Evolutionary conservation across 2,329 filamentous ascomycete species (phyloP).

Genomic region (Emmonsiellopsis sp.): DNA sequence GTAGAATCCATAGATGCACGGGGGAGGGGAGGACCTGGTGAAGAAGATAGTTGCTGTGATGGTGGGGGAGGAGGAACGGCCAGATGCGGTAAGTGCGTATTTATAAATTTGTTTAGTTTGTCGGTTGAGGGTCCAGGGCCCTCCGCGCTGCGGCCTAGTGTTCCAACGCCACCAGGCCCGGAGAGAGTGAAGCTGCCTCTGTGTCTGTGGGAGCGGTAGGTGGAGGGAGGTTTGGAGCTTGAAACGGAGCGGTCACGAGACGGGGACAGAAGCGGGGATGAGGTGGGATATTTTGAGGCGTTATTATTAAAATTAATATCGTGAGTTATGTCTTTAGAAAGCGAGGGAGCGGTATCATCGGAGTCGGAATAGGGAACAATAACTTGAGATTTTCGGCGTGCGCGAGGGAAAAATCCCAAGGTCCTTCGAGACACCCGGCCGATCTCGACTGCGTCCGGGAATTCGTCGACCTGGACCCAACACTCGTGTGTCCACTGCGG

Average conservation of each 20-base stretch:
- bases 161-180: slow-evolving; percentile 81
- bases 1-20: slow-evolving; percentile 27
- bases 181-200: slow-evolving; percentile 53
- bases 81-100: slow-evolving; percentile 70
- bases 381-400: slow-evolving; percentile 67
- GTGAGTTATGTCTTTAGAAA: slow-evolving; percentile 48
- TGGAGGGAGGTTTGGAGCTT: slow-evolving; percentile 22
- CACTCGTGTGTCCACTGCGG: slow-evolving; percentile 75
- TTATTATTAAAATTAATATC: slow-evolving; percentile 35
- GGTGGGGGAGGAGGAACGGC: slow-evolving; percentile 57
- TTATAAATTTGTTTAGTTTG: slow-evolving; percentile 72
- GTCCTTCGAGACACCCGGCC: slow-evolving; percentile 70
- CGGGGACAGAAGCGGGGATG: slow-evolving; percentile 19
- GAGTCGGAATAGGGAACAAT: slow-evolving; percentile 50
- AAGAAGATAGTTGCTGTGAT: slow-evolving; percentile 38
- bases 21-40: slow-evolving; percentile 14
- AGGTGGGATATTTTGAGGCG: slow-evolving; percentile 18
- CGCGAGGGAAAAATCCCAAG: slow-evolving; percentile 84
- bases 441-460: slow-evolving; percentile 67
- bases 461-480: slow-evolving; percentile 74
- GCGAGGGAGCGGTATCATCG: slow-evolving; percentile 24
- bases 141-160: slow-evolving; percentile 50
- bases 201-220: slow-evolving; percentile 29
- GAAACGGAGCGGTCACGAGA: slow-evolving; percentile 20
- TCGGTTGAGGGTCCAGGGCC: slow-evolving; percentile 68